Evolutionary conservation across 2,329 filamentous ascomycete genomes (phyloP), one percentile per base, ranked within the genome.

Genomic region (Cephalotrichum gorgonifer): DNA sequence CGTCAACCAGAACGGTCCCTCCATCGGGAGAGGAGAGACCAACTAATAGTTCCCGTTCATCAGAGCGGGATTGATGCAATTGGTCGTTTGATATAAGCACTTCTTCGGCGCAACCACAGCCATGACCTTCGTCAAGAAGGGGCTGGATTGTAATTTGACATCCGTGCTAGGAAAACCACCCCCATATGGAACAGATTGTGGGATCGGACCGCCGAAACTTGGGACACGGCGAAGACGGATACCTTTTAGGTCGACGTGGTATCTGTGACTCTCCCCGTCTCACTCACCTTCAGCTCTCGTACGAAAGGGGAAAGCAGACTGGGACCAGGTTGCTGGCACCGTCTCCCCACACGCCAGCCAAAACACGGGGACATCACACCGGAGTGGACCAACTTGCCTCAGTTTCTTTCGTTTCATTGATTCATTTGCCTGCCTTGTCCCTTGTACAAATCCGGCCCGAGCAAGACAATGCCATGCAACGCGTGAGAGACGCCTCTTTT

Each of bases 131-230:
- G 65, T 59, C n/a, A n/a, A 56, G 69, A 66, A 65, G 67, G 67
- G 83, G 82, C 83, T 79, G 79, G 75, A 85, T 91, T 93, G 90
- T 82, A 96, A 95, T 95, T 95, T 95, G 89, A 96, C 89, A 95
- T 95, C 87, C 85, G 87, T 95, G 90, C 90, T 91, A 70, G 56
- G 28, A 20, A 41, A 48, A 26, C n/a, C n/a, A n/a, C n/a, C n/a
- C n/a, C n/a, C n/a, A n/a, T n/a, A n/a, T n/a, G n/a, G n/a, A n/a
- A n/a, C n/a, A n/a, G n/a, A n/a, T n/a, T n/a, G n/a, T n/a, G n/a
- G n/a, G n/a, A n/a, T n/a, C n/a, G n/a, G n/a, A n/a, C n/a, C n/a
- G n/a, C n/a, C n/a, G n/a, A n/a, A n/a, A n/a, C n/a, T n/a, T n/a
- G n/a, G n/a, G n/a, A n/a, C n/a, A n/a, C n/a, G n/a, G n/a, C n/a